phyloP scores from a whole-genome alignment of 345 rosid species.

The Trapa incisa region DNA sequence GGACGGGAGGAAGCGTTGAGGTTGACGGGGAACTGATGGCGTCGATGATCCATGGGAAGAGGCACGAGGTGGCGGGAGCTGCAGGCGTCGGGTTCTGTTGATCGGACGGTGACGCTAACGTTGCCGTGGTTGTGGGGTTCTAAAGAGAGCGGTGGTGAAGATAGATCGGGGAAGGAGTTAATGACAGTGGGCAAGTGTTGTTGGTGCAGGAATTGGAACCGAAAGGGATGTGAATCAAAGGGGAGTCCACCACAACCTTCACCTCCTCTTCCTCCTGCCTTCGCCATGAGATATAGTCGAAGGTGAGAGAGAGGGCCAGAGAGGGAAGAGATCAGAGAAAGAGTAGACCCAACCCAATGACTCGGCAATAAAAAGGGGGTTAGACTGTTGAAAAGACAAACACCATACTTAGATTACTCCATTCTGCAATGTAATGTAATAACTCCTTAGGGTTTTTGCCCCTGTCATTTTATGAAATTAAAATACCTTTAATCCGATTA shows the following conservation, averaged over 20 bases:
- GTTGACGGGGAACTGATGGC: constrained; percentile 37
- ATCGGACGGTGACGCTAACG: neutral
- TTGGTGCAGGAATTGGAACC: constrained; percentile 15
- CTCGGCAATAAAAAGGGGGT: constrained; percentile 53
- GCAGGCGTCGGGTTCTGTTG: constrained; percentile 5
- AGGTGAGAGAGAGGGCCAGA: neutral
- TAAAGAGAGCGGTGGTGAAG: neutral
- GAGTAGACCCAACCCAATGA: constrained; percentile 35
- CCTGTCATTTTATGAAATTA: too few species aligned
- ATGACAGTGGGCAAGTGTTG: constrained; percentile 25
- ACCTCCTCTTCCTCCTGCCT: neutral
- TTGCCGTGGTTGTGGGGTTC: neutral
- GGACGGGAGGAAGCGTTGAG: constrained; percentile 8
- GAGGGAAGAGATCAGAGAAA: constrained; percentile 13
- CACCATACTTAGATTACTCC: neutral
- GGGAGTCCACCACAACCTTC: constrained; percentile 31
- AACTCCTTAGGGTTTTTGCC: neutral
- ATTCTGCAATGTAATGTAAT: neutral
- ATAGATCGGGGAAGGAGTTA: constrained; percentile 33
- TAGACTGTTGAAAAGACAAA: constrained; percentile 7
- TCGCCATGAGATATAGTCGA: constrained; percentile 29
- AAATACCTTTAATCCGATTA: too few species aligned
- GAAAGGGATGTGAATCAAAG: constrained; percentile 37
- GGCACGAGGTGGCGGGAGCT: neutral
- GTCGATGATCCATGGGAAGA: constrained; percentile 16